Base-by-base conservation (phyloP, 441 rosid species). In the Pelargonium myrrhifolium region DNA sequence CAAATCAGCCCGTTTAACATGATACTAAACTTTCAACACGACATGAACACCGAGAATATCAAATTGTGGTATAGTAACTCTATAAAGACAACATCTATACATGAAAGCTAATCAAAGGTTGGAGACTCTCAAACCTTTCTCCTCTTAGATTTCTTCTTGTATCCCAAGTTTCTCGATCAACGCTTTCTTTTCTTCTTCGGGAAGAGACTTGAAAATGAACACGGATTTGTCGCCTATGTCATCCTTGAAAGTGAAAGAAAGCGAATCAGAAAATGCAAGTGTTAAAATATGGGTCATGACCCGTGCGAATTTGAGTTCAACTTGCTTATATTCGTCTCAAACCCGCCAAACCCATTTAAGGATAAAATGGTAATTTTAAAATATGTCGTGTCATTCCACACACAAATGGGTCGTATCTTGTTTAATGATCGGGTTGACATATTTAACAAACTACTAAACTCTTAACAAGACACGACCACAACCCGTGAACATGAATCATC, bases 141-240 rank as follows among this genome's bases (percentile, higher is more conserved):
- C 37, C 20, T 47, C 65, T 12, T 17, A 65, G 67, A 6, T 10
- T 75, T 66, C 72, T 71, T 81, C 81, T 62, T 87, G 81, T 69
- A 79, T 86, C 80, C 88, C 87, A 26, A 89, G 89, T 71, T 83
- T 90, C 78, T 78, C 71, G 15, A 89, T 76, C 76, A 89, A 69
- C 31, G 92, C 91, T 63, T 78, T 76, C 90, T 85, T 79, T 78
- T 90, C 94, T 40, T 81, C 87, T 53, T 90, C 92, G 1, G 88
- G 53, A 35, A 93, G 97, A 68, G 90, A 55, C 58, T 85, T 83
- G 87, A 93, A 93, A 78, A 68, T 83, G 89, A 93, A 93, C 60
- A 93, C 86, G 3, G 98, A 93, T 74, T 93, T 93, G 69, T 93
- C 98, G 2, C 97, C 98, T 0, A 93, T 85, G 71, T 92, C 97